Percentiles rank a stretch among this genome's conserved stretches.
These are phyloP conservation scores for Trapa bicornis DNA, from an alignment of 345 rosid genomes.

Conservation along the genomic window DNA sequence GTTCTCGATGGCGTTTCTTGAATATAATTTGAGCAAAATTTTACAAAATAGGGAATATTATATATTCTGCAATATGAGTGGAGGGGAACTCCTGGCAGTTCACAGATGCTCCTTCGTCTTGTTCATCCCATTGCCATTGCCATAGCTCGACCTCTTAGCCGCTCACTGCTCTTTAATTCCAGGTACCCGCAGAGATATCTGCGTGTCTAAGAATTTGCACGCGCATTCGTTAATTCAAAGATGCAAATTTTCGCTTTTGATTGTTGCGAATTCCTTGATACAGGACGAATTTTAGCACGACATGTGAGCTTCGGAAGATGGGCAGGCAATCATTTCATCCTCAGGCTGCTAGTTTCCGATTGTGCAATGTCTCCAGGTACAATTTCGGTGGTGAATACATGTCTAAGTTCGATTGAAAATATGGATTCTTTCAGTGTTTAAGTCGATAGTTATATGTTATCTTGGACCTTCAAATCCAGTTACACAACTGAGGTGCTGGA, in stretches of 20 bases:
- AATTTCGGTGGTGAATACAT: neutral
- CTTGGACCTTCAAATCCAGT: constrained; percentile 17
- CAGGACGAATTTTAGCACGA: constrained; percentile 12
- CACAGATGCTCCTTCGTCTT: neutral
- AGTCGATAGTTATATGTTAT: neutral
- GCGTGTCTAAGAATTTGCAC: neutral
- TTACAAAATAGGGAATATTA: too few species aligned
- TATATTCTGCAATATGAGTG: too few species aligned
- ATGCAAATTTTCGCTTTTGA: neutral
- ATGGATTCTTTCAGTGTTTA: neutral
- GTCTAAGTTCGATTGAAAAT: neutral
- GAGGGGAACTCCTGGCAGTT: neutral
- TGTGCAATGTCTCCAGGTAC: constrained; percentile 62
- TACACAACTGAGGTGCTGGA: constrained; percentile 58
- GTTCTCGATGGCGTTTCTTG: too few species aligned
- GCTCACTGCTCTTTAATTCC: neutral
- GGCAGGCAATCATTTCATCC: constrained; percentile 21
- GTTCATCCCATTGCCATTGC: neutral
- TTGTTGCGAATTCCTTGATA: neutral
- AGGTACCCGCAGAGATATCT: neutral
- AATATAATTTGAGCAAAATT: too few species aligned
- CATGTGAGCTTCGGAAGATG: constrained; percentile 22
- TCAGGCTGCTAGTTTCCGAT: constrained; percentile 27
- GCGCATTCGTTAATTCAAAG: neutral
- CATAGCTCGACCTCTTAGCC: too few species aligned